These are phyloP conservation scores for Nakazawaea sp. DNA, from an alignment of 805 yeast species.

Conservation along the genomic window DNA sequence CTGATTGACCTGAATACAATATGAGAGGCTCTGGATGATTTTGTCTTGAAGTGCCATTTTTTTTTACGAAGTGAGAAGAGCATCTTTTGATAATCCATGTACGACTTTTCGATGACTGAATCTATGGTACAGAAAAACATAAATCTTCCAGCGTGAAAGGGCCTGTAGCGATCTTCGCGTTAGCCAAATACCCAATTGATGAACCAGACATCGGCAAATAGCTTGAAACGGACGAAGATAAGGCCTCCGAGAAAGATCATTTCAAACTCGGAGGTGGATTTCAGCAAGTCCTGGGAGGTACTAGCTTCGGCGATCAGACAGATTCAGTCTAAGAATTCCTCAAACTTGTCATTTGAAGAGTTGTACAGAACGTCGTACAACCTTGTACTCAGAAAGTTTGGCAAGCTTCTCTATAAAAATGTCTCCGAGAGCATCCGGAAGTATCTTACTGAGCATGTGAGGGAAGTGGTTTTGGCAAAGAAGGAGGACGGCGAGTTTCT, in stretches of 20 bases:
- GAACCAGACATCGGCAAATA: neutral
- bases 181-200: too few species aligned
- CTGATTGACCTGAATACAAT: too few species aligned
- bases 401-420: conserved; percentile 56
- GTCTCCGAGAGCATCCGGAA: conserved; percentile 41
- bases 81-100: too few species aligned
- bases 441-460: conserved; percentile 32
- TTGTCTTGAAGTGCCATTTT: too few species aligned
- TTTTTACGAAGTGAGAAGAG: too few species aligned
- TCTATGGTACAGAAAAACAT: too few species aligned
- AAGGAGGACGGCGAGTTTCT: conserved; percentile 22
- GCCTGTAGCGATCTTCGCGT: too few species aligned
- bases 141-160: too few species aligned
- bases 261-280: conserved; percentile 36
- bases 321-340: conserved; percentile 67
- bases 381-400: conserved; percentile 63
- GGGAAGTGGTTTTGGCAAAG: conserved; percentile 12
- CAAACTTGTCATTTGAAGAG: conserved; percentile 73
- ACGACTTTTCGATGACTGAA: too few species aligned
- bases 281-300: conserved; percentile 60
- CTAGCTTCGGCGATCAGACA: conserved; percentile 62
- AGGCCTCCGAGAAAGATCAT: conserved; percentile 55
- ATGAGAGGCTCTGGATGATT: too few species aligned
- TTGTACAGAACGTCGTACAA: conserved; percentile 75
- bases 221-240: conserved; percentile 43